A percentile compares a stretch with the other conserved stretches of the same genome.
These are phyloP conservation scores for Bertia moriformis DNA, from an alignment of 2,329 filamentous ascomycete genomes.

Conservation along the genomic window DNA sequence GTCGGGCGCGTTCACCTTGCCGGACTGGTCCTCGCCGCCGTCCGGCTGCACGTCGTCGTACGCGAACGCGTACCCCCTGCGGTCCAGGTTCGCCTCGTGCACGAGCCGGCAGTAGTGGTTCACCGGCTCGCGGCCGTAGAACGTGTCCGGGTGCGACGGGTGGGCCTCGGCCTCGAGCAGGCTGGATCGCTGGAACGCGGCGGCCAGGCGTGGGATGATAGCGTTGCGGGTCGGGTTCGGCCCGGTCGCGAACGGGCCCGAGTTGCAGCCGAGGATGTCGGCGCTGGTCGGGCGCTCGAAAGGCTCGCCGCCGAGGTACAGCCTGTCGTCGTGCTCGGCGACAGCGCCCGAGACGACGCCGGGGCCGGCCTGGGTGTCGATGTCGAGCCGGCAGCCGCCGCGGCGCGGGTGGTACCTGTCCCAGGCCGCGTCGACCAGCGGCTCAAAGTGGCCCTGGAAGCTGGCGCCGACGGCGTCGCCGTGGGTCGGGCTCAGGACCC, in stretches of 20 bases:
- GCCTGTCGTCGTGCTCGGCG: conserved; percentile 17
- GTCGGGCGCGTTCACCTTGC: conserved; percentile 35
- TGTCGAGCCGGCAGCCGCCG: conserved; percentile 23
- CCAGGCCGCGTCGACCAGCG: conserved; percentile 26
- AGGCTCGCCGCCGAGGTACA: conserved; percentile 19
- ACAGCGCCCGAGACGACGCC: conserved; percentile 39
- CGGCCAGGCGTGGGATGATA: conserved; percentile 31
- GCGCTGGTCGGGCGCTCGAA: conserved; percentile 41
- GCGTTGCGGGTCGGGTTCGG: conserved; percentile 22
- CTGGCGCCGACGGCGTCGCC: conserved; percentile 23
- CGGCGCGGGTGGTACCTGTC: conserved; percentile 12
- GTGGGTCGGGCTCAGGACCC: conserved; percentile 28
- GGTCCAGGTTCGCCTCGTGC: conserved; percentile 35
- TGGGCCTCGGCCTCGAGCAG: conserved; percentile 25
- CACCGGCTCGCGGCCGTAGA: conserved; percentile 24
- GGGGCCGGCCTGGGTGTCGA: conserved; percentile 50
- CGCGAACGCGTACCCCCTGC: conserved; percentile 42
- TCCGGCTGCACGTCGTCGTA: conserved; percentile 44
- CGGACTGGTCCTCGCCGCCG: conserved; percentile 35
- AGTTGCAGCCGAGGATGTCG: conserved; percentile 55
- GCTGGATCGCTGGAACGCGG: conserved; percentile 36
- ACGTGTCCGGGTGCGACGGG: conserved; percentile 17
- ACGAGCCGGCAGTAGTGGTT: conserved; percentile 45
- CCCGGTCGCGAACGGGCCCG: conserved; percentile 38
- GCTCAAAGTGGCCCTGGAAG: conserved; percentile 27